Evolutionary conservation across 176 grass and related monocot species (phyloP).

Genomic region (Avena sativa): DNA sequence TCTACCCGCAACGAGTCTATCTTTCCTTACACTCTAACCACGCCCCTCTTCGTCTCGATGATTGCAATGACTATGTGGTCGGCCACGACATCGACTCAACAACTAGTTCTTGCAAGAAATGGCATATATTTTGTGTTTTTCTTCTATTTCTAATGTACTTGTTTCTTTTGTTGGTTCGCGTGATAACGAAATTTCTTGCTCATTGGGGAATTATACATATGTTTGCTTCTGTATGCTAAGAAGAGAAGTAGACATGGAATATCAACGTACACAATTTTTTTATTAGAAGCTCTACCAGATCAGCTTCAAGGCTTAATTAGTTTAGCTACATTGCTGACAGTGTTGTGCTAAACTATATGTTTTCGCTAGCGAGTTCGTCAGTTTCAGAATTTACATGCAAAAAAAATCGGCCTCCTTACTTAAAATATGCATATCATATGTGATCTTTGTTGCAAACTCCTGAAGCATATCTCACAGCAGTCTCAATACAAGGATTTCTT

Average conservation of each 20-base stretch:
- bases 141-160: background rate
- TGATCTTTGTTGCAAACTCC: background rate
- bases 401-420: background rate
- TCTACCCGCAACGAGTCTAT: too few relatives aligned
- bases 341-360: background rate
- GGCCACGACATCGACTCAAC: too few relatives aligned
- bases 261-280: background rate
- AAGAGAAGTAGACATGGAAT: conserved; percentile 28
- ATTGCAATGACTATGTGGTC: too few relatives aligned
- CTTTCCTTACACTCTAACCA: too few relatives aligned
- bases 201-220: background rate
- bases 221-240: background rate
- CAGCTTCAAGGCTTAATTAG: background rate
- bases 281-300: background rate
- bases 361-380: background rate
- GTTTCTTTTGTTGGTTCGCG: background rate
- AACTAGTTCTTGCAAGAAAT: too few relatives aligned
- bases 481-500: background rate
- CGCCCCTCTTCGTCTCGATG: too few relatives aligned
- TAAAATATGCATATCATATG: background rate
- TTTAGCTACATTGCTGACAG: background rate
- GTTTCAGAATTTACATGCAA: background rate
- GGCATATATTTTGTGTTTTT: too few relatives aligned
- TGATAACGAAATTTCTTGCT: background rate
- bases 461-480: background rate